Evolutionary conservation across 2,329 filamentous ascomycete species (phyloP), one percentile per base, ranked within the genome.

Genomic region (Penicillium rolfsii): DNA sequence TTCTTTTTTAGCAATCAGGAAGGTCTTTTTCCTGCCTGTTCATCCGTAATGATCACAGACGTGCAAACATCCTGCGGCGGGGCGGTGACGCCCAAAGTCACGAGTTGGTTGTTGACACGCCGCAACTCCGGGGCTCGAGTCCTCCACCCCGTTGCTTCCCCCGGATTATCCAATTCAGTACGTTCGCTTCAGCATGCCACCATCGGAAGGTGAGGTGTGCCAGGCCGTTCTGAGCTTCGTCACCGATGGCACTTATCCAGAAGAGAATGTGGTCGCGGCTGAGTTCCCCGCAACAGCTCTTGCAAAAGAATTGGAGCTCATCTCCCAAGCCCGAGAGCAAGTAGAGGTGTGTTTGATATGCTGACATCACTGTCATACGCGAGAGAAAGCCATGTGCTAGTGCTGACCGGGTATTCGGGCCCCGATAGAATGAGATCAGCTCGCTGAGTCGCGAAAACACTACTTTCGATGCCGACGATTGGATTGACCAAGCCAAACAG

Each of bases 401-500:
- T n/a, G 54, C 55, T 65, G 62, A 63, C 65, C 63, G 45, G 64
- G 3, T 36, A 12, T 50, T 4, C 19, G 24, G 46, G 30, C 33
- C 35, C 40, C 35, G 16, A 45, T 68, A 91, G 87, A 78, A 84
- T 61, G 88, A 96, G 69, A 89, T 98, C 60, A 89, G 88, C 65
- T 76, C 81, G 24, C 86, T 95, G 63, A 96, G 93, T 76, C 85
- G 87, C 71, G 87, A 92, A 66, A 90, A 88, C 19, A 90, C 89
- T 59, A 90, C 89, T 59, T 85, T 88, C 41, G 90, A 96, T 70
- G 89, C 97, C 54, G 90, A 92, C 72, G 85, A 88, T 55, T 98
- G 94, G 94, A 91, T 96, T 59, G 80, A 83, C 55, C 91, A 95
- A 75, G 92, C 93, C 52, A 91, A 91, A 76, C 87, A 89, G 55